phyloP scores from a whole-genome alignment of 495 filamentous ascomycete species.

The Hypoxylon intermedium region DNA sequence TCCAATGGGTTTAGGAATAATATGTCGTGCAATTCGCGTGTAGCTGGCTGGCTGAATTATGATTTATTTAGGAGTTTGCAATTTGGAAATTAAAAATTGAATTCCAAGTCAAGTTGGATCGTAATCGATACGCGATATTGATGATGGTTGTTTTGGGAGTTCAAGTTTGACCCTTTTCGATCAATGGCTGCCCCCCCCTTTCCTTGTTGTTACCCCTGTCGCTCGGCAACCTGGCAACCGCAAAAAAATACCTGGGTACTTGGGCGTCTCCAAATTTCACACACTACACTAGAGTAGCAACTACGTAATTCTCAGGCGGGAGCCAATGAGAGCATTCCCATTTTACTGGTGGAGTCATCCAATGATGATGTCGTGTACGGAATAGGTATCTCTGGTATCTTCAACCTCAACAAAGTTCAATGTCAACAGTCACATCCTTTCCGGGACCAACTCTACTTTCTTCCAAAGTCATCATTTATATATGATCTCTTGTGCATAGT shows the following conservation, averaged over 20 bases:
- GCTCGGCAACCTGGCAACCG: conserved; percentile 30
- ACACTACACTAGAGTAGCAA: too few species aligned
- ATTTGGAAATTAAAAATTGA: background rate
- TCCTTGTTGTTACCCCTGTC: conserved; percentile 32
- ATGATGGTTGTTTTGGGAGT: conserved; percentile 26
- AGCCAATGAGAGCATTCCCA: conserved; percentile 12
- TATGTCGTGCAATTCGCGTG: background rate
- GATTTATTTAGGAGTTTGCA: background rate
- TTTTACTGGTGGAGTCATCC: background rate
- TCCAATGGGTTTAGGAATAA: conserved; percentile 3
- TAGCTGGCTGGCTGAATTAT: background rate
- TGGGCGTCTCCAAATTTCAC: too few species aligned
- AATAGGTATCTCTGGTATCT: too few species aligned
- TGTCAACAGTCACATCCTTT: too few species aligned
- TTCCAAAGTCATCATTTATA: background rate
- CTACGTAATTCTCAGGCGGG: conserved; percentile 16
- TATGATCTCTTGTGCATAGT: background rate
- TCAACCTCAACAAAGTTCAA: too few species aligned
- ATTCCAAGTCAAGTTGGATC: background rate
- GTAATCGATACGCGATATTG: conserved; percentile 28
- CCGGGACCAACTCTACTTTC: too few species aligned
- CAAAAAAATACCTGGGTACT: background rate
- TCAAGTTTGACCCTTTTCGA: conserved; percentile 14
- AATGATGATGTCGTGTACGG: background rate
- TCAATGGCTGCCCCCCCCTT: conserved; percentile 5